These are phyloP conservation scores for Chalciporus pseudorubinellus DNA, from an alignment of 768 basidiomycete genomes.

Conservation along the genomic window DNA sequence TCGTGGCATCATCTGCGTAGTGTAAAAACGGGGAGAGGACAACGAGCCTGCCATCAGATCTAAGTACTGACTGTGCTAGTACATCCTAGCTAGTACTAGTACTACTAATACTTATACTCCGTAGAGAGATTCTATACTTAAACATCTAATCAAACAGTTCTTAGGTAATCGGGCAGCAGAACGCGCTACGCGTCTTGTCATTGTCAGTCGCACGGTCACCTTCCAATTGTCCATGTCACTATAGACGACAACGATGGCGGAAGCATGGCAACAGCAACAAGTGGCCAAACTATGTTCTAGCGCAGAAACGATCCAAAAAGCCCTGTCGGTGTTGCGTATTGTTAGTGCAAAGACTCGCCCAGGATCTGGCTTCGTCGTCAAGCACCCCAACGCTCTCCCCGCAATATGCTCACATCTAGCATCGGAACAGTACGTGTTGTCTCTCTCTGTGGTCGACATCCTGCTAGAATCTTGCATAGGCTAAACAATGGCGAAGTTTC, in stretches of 20 bases:
- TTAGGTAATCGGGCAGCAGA: background rate
- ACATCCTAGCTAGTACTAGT: too few species aligned
- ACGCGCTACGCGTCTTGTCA: constrained; percentile 2
- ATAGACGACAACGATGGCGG: constrained; percentile 13
- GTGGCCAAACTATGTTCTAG: constrained; percentile 21
- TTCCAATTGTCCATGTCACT: too few species aligned
- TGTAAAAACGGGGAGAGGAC: too few species aligned
- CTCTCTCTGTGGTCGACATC: background rate
- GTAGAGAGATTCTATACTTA: too few species aligned
- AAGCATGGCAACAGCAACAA: constrained; percentile 16
- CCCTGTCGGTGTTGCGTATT: constrained; percentile 22
- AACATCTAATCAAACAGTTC: too few species aligned
- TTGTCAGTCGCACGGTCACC: too few species aligned
- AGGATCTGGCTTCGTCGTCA: constrained; percentile 29
- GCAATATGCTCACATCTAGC: constrained; percentile 33
- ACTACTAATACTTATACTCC: too few species aligned
- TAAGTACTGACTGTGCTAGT: too few species aligned
- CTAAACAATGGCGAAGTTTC: constrained; percentile 31
- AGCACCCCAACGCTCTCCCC: constrained; percentile 22
- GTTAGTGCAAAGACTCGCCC: constrained; percentile 23
- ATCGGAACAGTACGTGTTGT: constrained; percentile 28
- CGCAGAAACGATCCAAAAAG: constrained; percentile 21
- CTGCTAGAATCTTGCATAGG: constrained; percentile 4
- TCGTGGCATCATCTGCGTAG: too few species aligned
- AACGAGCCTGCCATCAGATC: too few species aligned